A percentile compares a stretch with the other conserved stretches of the same genome.
phyloP scores from a whole-genome alignment of 768 basidiomycete species.

The Mrakia blollopis region DNA sequence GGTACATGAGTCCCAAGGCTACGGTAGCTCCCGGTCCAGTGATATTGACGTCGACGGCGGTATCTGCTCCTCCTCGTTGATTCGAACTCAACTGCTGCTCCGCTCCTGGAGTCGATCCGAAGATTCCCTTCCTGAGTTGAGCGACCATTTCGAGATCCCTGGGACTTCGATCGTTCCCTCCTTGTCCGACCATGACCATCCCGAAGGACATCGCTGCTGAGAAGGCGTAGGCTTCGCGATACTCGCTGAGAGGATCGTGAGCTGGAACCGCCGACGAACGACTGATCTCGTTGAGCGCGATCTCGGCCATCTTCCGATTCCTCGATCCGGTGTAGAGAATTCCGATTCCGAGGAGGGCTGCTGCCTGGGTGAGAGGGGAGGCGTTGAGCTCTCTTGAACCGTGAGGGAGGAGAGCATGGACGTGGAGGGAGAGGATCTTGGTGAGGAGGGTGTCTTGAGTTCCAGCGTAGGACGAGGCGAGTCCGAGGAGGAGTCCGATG shows the following conservation, averaged over 20 bases:
- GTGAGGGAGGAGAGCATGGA: constrained; percentile 82
- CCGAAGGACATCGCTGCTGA: constrained; percentile 86
- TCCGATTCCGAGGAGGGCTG: constrained; percentile 81
- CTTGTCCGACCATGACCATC: constrained; percentile 91
- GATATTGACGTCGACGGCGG: constrained; percentile 63
- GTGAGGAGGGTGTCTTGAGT: constrained; percentile 81
- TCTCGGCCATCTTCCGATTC: constrained; percentile 86
- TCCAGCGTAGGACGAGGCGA: constrained; percentile 84
- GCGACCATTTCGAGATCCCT: constrained; percentile 52
- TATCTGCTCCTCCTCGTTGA: not conserved
- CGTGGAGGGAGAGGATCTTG: constrained; percentile 84
- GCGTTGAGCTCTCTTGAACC: constrained; percentile 85
- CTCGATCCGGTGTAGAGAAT: constrained; percentile 82
- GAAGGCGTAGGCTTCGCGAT: constrained; percentile 87
- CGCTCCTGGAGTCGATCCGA: constrained; percentile 5
- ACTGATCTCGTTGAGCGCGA: constrained; percentile 77
- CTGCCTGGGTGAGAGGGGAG: constrained; percentile 79
- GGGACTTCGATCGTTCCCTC: constrained; percentile 58
- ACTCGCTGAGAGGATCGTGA: constrained; percentile 77
- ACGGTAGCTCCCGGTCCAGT: constrained; percentile 89
- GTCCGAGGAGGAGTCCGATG: constrained; percentile 86
- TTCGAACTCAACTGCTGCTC: not conserved
- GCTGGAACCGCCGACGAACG: constrained; percentile 54
- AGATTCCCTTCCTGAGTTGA: constrained; percentile 11
- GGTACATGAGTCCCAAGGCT: constrained; percentile 86